A percentile compares a stretch with the other conserved stretches of the same genome.
phyloP scores from a whole-genome alignment of 1,139 yeast genomes.

The Lodderomyces metapsilosis region DNA sequence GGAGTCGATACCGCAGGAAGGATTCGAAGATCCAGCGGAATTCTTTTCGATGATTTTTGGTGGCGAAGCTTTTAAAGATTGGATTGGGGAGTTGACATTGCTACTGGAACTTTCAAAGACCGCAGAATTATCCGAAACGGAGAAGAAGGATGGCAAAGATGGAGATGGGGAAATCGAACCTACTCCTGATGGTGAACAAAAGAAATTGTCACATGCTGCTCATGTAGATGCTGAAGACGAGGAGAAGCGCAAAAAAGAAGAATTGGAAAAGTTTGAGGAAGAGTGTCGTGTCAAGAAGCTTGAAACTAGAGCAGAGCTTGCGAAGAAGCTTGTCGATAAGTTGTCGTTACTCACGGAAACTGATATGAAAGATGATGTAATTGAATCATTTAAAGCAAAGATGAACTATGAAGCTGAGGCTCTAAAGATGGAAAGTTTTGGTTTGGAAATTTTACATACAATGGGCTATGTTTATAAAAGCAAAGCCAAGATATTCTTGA shows the following conservation, averaged over 20 bases:
- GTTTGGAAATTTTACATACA: constrained; percentile 83
- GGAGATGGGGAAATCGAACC: not conserved
- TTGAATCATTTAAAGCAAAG: constrained; percentile 66
- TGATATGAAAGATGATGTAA: constrained; percentile 66
- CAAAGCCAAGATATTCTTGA: constrained; percentile 59
- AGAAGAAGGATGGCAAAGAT: constrained; percentile 5
- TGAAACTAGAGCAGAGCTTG: constrained; percentile 66
- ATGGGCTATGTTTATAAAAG: constrained; percentile 76
- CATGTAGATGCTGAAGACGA: constrained; percentile 25
- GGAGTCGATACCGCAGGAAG: constrained; percentile 75
- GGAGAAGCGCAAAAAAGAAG: constrained; percentile 52
- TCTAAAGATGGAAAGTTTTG: constrained; percentile 91
- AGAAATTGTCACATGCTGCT: constrained; percentile 11
- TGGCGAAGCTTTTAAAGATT: constrained; percentile 81
- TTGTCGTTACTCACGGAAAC: constrained; percentile 83
- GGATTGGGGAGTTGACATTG: constrained; percentile 74
- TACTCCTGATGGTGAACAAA: constrained; percentile 1
- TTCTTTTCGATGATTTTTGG: constrained; percentile 72
- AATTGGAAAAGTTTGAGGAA: constrained; percentile 74
- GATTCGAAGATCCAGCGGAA: constrained; percentile 88
- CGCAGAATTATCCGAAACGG: constrained; percentile 43
- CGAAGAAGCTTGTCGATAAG: constrained; percentile 62
- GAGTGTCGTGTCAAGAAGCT: constrained; percentile 71
- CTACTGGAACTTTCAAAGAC: constrained; percentile 59
- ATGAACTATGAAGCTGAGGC: constrained; percentile 81